Percentiles rank a stretch among this genome's conserved stretches.
Evolutionary conservation across 192 early-diverging fungal species (phyloP).

Genomic region (Backusella liffmaniae): DNA sequence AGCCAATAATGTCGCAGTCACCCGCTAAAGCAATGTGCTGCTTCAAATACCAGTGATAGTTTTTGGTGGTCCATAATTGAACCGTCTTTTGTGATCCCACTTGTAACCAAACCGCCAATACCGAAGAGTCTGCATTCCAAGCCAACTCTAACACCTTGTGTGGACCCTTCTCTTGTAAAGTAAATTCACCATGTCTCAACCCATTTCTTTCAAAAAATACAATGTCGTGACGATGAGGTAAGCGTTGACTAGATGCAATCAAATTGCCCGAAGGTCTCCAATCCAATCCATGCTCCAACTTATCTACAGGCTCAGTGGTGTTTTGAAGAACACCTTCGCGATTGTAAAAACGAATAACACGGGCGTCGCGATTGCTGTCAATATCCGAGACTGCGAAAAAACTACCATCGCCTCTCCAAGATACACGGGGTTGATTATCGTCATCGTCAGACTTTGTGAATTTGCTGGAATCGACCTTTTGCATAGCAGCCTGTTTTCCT

Average conservation of each 20-base stretch:
- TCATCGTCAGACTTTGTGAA: slow-evolving; percentile 59
- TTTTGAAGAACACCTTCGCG: slow-evolving; percentile 85
- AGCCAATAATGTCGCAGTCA: slow-evolving; percentile 41
- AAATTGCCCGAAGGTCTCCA: slow-evolving; percentile 89
- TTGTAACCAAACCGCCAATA: slow-evolving; percentile 73
- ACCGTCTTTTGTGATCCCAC: slow-evolving; percentile 37
- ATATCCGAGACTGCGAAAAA: slow-evolving; percentile 78
- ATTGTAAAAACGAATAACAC: slow-evolving; percentile 77
- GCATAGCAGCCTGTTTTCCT: slow-evolving; percentile 72
- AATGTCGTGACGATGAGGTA: slow-evolving; percentile 80
- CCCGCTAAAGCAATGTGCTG: slow-evolving; percentile 66
- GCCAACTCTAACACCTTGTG: slow-evolving; percentile 55
- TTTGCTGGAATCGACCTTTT: slow-evolving; percentile 39
- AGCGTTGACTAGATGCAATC: slow-evolving; percentile 76
- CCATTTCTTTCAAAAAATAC: slow-evolving; percentile 97
- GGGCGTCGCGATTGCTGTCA: slow-evolving; percentile 47
- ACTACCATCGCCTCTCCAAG: slow-evolving; percentile 91
- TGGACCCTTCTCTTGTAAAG: slow-evolving; percentile 57
- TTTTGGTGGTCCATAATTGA: slow-evolving; percentile 90
- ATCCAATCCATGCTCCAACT: slow-evolving; percentile 72
- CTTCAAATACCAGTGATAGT: slow-evolving; percentile 97
- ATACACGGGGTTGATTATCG: slow-evolving; percentile 68
- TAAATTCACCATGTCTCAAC: slow-evolving; percentile 89
- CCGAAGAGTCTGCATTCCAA: slow-evolving; percentile 93
- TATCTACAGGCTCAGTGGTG: slow-evolving; percentile 75